Evolutionary conservation across 1,139 yeast species (phyloP).

Genomic region (Meyerozyma sp.): DNA sequence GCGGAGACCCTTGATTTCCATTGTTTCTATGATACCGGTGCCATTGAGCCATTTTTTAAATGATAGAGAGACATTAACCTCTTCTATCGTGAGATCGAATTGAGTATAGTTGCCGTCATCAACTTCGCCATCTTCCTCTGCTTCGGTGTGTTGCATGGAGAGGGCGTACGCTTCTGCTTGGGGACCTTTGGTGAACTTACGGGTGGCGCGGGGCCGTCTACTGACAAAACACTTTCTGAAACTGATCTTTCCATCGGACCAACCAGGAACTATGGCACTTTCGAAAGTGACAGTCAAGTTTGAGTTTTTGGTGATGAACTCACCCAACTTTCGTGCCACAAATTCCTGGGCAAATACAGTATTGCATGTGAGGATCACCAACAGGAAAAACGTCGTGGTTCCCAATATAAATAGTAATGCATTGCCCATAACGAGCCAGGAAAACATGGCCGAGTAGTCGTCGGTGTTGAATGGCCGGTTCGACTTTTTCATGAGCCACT

Average conservation of each 20-base stretch:
- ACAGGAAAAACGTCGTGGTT: slow-evolving; percentile 84
- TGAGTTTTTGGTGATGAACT: slow-evolving; percentile 75
- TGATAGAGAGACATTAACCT: slow-evolving; percentile 74
- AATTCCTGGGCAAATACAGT: slow-evolving; percentile 89
- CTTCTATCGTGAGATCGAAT: slow-evolving; percentile 85
- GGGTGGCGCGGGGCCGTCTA: slow-evolving; percentile 60
- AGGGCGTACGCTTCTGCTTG: slow-evolving; percentile 59
- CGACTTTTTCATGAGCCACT: slow-evolving; percentile 60
- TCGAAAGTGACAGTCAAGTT: slow-evolving; percentile 88
- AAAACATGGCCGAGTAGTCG: slow-evolving; percentile 81
- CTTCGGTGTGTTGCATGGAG: slow-evolving; percentile 19
- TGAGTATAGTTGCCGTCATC: slow-evolving; percentile 97
- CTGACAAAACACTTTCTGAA: slow-evolving; percentile 85
- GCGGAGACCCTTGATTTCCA: slow-evolving; percentile 77
- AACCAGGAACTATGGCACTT: slow-evolving; percentile 90
- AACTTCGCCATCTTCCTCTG: slow-evolving; percentile 21
- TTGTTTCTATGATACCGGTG: slow-evolving; percentile 76
- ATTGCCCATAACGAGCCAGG: slow-evolving; percentile 89
- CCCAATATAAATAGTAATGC: slow-evolving; percentile 72
- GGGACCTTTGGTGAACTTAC: slow-evolving; percentile 64
- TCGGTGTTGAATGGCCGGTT: slow-evolving; percentile 76
- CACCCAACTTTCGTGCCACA: slow-evolving; percentile 78
- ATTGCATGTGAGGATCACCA: slow-evolving; percentile 71
- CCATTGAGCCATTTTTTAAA: slow-evolving; percentile 88
- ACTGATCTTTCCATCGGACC: slow-evolving; percentile 84